Evolutionary conservation across 1,284 basidiomycete species (phyloP).

Genomic region (Vanrija pseudolonga): DNA sequence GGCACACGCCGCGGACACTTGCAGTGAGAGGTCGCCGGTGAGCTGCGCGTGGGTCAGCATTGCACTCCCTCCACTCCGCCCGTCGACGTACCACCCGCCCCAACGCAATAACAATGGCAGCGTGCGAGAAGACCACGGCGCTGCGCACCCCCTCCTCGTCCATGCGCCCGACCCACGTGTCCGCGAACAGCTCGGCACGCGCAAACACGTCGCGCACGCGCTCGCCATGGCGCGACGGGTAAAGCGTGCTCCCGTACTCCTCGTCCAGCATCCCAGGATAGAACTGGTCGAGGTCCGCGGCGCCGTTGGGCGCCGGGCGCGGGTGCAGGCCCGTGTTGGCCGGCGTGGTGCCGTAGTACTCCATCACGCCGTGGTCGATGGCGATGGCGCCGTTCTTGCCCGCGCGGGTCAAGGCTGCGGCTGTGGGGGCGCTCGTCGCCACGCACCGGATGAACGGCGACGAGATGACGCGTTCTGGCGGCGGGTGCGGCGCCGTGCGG

Average conservation of each 20-base stretch:
- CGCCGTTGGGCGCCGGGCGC: constrained; percentile 27
- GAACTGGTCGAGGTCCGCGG: constrained; percentile 26
- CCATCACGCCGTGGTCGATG: constrained; percentile 16
- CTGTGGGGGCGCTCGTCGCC: constrained; percentile 51
- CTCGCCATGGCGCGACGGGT: constrained; percentile 51
- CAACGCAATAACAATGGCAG: constrained; percentile 51
- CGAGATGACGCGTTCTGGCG: constrained; percentile 40
- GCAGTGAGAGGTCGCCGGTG: constrained; percentile 16
- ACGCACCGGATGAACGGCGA: constrained; percentile 53
- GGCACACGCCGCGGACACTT: constrained; percentile 45
- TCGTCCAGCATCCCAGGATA: constrained; percentile 27
- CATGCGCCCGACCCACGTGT: constrained; percentile 35
- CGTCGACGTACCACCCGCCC: constrained; percentile 46
- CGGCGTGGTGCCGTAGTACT: constrained; percentile 8
- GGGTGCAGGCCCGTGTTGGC: constrained; percentile 43
- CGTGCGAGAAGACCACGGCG: constrained; percentile 53
- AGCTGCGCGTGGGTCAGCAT: constrained; percentile 2
- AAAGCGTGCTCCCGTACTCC: constrained; percentile 48
- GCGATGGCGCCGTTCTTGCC: not conserved
- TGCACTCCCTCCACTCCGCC: not conserved
- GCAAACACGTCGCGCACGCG: constrained; percentile 48
- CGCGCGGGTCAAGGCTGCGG: constrained; percentile 18
- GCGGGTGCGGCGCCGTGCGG: constrained; percentile 27
- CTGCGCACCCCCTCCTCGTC: constrained; percentile 43
- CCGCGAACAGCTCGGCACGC: constrained; percentile 36